Conservation (phyloP, 2,329 filamentous ascomycete genomes). For the Ophioceras dolichostomum region DNA sequence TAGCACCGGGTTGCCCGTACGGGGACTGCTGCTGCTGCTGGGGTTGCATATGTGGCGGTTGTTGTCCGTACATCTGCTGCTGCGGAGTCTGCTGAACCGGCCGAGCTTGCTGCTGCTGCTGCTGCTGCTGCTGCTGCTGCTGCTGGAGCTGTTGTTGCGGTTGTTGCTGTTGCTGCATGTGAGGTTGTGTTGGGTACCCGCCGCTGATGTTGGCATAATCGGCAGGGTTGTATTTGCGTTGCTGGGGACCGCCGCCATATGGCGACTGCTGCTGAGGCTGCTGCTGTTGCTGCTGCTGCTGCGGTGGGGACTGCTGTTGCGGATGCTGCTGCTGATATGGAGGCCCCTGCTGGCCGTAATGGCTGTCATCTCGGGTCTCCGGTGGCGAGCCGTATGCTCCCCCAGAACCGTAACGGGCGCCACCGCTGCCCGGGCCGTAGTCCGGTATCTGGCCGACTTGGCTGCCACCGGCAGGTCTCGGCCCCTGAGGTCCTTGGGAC, state of each 20-base stretch:
- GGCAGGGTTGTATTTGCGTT: conserved; percentile 64
- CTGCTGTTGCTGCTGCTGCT: not conserved
- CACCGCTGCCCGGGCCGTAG: conserved; percentile 12
- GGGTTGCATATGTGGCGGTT: conserved; percentile 9
- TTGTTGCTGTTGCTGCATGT: conserved; percentile 19
- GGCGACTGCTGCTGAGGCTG: conserved; percentile 14
- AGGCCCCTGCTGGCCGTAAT: conserved; percentile 22
- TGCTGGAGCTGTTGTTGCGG: conserved; percentile 23
- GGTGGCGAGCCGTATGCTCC: conserved; percentile 12
- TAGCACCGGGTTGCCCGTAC: too few species aligned
- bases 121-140: conserved; percentile 14
- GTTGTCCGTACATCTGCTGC: conserved; percentile 11
- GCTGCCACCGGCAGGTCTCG: conserved; percentile 8
- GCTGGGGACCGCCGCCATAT: conserved; percentile 26
- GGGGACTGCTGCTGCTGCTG: conserved; percentile 15
- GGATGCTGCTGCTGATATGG: conserved; percentile 6
- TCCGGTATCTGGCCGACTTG: conserved; percentile 19
- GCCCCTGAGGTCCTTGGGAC: conserved; percentile 14
- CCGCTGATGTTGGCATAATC: conserved; percentile 55
- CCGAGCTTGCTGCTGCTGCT: conserved; percentile 9
- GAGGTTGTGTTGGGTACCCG: conserved; percentile 30
- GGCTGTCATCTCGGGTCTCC: conserved; percentile 15
- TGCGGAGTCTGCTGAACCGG: conserved; percentile 26
- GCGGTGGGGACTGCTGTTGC: not conserved
- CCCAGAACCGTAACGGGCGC: not conserved